Conservation (phyloP, 2,329 filamentous ascomycete species). For the Alternaria consortialis region DNA sequence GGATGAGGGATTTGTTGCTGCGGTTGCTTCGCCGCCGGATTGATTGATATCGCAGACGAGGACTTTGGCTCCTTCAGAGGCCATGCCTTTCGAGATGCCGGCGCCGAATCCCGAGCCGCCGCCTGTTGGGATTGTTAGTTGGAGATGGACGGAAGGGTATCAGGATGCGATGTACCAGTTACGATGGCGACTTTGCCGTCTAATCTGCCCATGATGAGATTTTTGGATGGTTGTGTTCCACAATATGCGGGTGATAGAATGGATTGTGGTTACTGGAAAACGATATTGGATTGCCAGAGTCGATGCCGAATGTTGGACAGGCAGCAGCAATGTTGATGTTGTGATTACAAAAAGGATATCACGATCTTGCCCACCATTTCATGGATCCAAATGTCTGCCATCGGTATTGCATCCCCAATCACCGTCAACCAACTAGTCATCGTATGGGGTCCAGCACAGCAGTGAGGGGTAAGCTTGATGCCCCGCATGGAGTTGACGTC, state of each 20-base stretch:
- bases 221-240: background rate
- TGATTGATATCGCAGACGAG: slow-evolving; percentile 69
- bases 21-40: slow-evolving; percentile 61
- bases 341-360: background rate
- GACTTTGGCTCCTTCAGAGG: slow-evolving; percentile 67
- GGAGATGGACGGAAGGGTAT: background rate
- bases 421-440: slow-evolving; percentile 5
- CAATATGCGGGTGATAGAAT: background rate
- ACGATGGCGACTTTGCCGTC: slow-evolving; percentile 66
- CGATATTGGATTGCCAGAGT: background rate
- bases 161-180: slow-evolving; percentile 53
- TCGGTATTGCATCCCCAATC: slow-evolving; percentile 15
- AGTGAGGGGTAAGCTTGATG: slow-evolving; percentile 29
- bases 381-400: slow-evolving; percentile 4
- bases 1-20: slow-evolving; percentile 50
- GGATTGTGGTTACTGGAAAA: background rate
- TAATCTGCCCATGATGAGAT: slow-evolving; percentile 53
- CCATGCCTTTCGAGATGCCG: slow-evolving; percentile 68
- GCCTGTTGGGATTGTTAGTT: slow-evolving; percentile 49
- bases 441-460: slow-evolving; percentile 2
- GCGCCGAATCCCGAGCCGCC: slow-evolving; percentile 71
- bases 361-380: slow-evolving; percentile 1
- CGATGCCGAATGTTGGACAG: background rate
- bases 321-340: slow-evolving; percentile 11
- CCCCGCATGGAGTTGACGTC: slow-evolving; percentile 22